Evolutionary conservation across 2,329 filamentous ascomycete species (phyloP), one percentile per base, ranked within the genome.

Genomic region (Mycogone perniciosa): DNA sequence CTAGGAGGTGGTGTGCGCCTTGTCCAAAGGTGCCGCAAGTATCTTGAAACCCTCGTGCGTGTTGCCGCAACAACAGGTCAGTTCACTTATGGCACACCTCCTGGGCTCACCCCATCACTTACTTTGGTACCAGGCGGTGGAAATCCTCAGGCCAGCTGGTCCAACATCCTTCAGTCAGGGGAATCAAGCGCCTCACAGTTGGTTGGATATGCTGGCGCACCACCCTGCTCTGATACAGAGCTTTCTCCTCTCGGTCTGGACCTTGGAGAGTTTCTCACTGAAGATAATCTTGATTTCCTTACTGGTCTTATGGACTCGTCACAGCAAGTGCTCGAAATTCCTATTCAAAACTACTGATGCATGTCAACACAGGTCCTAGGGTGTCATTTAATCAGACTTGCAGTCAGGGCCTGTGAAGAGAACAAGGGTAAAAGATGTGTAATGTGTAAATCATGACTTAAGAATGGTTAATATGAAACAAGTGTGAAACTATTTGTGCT

Each of bases 201-300:
- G n/a, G 8, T 29, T 9, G 44, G 44, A 5, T 39, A 39, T n/a
- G 27, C 44, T 11, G n/a, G 27, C 27, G 44, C 26, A 11, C 44
- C 44, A 2, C 39, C 44, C 26, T 35, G 44, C 1, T 46, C 44
- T 27, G 44, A 46, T 4, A 38, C 44, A 6, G 44, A 46, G 10
- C n/a, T 46, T 6, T 46, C 44, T 10, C 44, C 44, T 29, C 44
- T 46, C 11, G 44, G 44, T 4, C n/a, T 46, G 8, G 44, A 46
- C n/a, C 34, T 46, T 7, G 44, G 44, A n/a, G 44, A 46, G 29
- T 46, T 46, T 46, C 31, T 46, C n/a, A 46, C 44, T 10, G 44
- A 46, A 13, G 44, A 46, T 31, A 46, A 39, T n/a, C 44, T 46
- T 31, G 34, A 46, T 2, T 46, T 46, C 31, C 34, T 46, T 11